phyloP scores from a whole-genome alignment of 2,329 filamentous ascomycete species.

The Colletotrichum simmondsii region DNA sequence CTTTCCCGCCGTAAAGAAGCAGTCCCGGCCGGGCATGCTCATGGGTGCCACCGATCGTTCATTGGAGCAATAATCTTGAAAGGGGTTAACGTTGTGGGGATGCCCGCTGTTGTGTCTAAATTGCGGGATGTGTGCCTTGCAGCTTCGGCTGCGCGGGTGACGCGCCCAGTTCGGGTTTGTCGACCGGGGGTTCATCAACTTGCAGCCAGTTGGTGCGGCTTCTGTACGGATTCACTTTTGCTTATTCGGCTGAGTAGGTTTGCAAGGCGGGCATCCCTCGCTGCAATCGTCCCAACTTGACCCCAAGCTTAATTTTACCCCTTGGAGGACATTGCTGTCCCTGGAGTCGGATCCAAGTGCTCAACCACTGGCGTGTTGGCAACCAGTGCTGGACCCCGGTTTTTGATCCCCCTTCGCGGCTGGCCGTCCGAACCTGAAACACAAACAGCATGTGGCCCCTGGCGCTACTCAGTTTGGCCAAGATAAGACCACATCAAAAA shows the following conservation, averaged over 20 bases:
- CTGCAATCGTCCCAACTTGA: conserved; percentile 6
- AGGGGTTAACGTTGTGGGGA: conserved; percentile 26
- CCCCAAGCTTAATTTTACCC: conserved; percentile 28
- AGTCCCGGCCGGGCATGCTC: not conserved
- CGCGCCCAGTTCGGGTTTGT: not conserved
- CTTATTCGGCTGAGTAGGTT: not conserved
- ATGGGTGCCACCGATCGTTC: not conserved
- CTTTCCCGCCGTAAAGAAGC: not conserved
- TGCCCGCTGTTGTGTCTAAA: conserved; percentile 30
- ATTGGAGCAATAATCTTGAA: conserved; percentile 31
- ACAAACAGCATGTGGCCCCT: conserved; percentile 21
- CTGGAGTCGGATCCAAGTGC: not conserved
- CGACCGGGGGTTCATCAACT: not conserved
- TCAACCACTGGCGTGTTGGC: not conserved
- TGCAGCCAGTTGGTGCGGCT: not conserved
- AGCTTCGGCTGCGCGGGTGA: conserved; percentile 11
- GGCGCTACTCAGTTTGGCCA: conserved; percentile 24
- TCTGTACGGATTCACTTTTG: not conserved
- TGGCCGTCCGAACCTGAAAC: conserved; percentile 32
- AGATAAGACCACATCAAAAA: conserved; percentile 1
- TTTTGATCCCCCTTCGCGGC: not conserved
- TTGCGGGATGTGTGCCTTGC: conserved; percentile 33
- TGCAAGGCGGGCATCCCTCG: not conserved
- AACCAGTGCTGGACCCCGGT: conserved; percentile 5
- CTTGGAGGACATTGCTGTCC: conserved; percentile 3